A percentile compares a stretch with the other conserved stretches of the same genome.
These are phyloP conservation scores for Tetracentron sinense DNA, from an alignment of 164 flowering plant species.

Conservation along the genomic window DNA sequence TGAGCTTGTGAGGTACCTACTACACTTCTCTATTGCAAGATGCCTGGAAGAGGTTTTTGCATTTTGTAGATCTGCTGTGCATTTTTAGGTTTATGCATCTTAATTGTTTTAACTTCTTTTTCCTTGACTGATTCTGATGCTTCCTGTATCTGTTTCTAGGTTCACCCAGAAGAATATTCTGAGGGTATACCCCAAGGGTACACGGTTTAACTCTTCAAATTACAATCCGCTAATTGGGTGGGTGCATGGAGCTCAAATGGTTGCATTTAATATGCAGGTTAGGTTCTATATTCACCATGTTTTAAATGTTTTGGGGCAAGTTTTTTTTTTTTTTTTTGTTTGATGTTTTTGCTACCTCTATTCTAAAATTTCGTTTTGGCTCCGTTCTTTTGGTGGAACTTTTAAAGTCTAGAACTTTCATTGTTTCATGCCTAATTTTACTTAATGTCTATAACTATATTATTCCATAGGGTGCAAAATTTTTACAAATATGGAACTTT, in stretches of 20 bases:
- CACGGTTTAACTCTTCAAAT: conserved; percentile 63
- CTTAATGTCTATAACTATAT: too few relatives aligned
- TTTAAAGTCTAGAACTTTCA: too few relatives aligned
- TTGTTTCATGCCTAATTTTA: too few relatives aligned
- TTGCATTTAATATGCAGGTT: conserved; percentile 84
- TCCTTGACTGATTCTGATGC: not conserved
- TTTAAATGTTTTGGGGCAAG: too few relatives aligned
- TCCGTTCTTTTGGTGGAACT: too few relatives aligned
- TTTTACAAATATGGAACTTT: too few relatives aligned
- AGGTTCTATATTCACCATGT: conserved; percentile 2
- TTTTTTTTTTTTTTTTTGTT: too few relatives aligned
- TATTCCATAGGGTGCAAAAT: too few relatives aligned
- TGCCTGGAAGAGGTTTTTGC: not conserved
- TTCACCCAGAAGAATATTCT: conserved; percentile 61
- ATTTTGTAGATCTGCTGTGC: not conserved
- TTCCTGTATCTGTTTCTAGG: conserved; percentile 23
- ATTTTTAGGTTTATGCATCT: not conserved
- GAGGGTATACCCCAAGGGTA: conserved; percentile 67
- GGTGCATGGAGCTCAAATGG: conserved; percentile 86
- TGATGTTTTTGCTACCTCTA: not conserved
- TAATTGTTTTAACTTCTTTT: not conserved
- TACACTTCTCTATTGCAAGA: not conserved
- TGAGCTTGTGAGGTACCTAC: conserved; percentile 62
- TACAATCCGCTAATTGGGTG: conserved; percentile 56
- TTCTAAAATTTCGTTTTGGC: not conserved